Conservation (phyloP, 1,139 yeast genomes). For the Protomyces inouyei region DNA sequence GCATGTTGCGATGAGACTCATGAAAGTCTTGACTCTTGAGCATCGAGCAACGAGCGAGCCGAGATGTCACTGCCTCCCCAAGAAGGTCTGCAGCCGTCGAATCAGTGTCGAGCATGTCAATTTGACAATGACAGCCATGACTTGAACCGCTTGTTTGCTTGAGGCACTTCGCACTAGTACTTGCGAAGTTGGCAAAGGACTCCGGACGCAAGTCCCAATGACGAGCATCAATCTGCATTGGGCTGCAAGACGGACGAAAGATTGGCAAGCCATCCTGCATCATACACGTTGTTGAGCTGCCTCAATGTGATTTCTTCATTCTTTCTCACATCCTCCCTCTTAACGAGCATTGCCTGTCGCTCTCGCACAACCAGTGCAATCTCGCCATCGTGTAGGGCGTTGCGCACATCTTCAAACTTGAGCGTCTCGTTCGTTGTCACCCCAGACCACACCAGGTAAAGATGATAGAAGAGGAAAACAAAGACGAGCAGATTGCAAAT, state of each 20-base stretch:
- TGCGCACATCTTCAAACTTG: conserved; percentile 75
- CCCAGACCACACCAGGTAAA: conserved; percentile 64
- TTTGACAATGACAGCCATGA: too few species aligned
- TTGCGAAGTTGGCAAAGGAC: too few species aligned
- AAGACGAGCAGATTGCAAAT: conserved; percentile 42
- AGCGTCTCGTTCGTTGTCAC: conserved; percentile 85
- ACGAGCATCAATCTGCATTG: too few species aligned
- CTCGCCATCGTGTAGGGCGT: conserved; percentile 50
- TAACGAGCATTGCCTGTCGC: neutral
- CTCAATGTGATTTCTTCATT: neutral
- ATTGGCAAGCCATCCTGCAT: neutral
- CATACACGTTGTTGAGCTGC: neutral
- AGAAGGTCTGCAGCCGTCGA: too few species aligned
- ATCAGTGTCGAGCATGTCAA: too few species aligned
- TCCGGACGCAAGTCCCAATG: too few species aligned
- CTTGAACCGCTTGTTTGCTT: too few species aligned
- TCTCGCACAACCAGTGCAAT: conserved; percentile 35
- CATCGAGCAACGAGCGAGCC: too few species aligned
- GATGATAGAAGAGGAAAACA: conserved; percentile 58
- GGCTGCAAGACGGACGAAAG: neutral
- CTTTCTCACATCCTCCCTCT: neutral
- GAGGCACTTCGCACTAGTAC: too few species aligned
- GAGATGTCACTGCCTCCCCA: too few species aligned
- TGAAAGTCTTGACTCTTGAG: too few species aligned
- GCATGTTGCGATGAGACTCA: too few species aligned